Evolutionary conservation across 257 asterid species (phyloP), one percentile per base, ranked within the genome.

Genomic region (Hygrophila difformis): DNA sequence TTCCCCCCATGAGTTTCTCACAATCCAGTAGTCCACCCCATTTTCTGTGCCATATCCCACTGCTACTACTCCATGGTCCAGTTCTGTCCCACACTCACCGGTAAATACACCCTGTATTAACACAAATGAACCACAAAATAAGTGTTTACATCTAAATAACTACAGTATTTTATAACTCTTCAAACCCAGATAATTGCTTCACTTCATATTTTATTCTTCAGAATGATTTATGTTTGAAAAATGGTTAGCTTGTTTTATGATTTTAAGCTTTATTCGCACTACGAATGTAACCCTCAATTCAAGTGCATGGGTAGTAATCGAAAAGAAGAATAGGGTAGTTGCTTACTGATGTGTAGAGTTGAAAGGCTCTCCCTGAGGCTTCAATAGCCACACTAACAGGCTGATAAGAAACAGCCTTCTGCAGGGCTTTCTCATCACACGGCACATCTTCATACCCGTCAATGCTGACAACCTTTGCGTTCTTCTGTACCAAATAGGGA

Each of bases 401-500:
- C 10, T 79, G 96, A 75, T 77, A 74, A 3, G 89, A 78, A 1
- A 82, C 88, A 0, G 96, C 94, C 70, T 77, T 86, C 39, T 76
- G 74, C 64, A 82, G 40, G 11, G 93, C 77, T 51, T 57, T 77
- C 81, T 82, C 96, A 29, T 63, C 46, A 39, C 49, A 46, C 0
- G 89, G 93, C 41, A 77, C 84, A n/a, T 82, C 94, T 64, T 82
- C 94, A 14, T 66, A 86, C 1, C 93, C 93, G 39, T 86, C 94
- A 37, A 77, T 82, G 29, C 68, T 77, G 9, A 82, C 96, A 42
- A 61, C 66, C 73, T 71, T 82, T 1, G 82, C 72, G 5, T 85
- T 81, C 65, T 67, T 68, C 92, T 85, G 74, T 44, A 70, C 22
- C 24, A 51, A 15, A 19, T 5, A 13, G 18, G 3, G 3, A 24